These are phyloP conservation scores for Leucocoprinus birnbaumii DNA, from an alignment of 768 basidiomycete species.

Conservation along the genomic window DNA sequence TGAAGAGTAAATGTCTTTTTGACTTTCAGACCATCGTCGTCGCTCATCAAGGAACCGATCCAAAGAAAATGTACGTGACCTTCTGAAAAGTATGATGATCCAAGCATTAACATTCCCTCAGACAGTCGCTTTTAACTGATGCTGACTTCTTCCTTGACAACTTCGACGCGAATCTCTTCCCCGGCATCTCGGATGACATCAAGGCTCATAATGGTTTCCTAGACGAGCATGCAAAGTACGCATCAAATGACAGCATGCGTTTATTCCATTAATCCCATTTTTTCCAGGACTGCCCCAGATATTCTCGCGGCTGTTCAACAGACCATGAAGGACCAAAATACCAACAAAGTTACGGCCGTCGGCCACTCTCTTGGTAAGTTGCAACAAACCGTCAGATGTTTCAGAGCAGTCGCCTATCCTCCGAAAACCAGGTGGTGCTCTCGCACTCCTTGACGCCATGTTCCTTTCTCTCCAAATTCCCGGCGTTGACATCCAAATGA, in stretches of 20 bases:
- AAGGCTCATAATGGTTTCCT: slow-evolving; percentile 54
- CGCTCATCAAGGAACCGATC: slow-evolving; percentile 27
- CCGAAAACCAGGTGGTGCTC: slow-evolving; percentile 45
- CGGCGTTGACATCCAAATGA: slow-evolving; percentile 30
- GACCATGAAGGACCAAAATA: slow-evolving; percentile 10
- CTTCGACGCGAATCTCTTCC: slow-evolving; percentile 50
- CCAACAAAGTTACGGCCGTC: slow-evolving; percentile 37
- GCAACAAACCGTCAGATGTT: background rate
- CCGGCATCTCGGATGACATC: slow-evolving; percentile 43
- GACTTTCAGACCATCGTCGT: slow-evolving; percentile 30
- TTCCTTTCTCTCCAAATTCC: slow-evolving; percentile 48
- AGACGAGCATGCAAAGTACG: slow-evolving; percentile 39
- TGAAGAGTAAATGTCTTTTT: background rate
- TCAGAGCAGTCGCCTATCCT: slow-evolving; percentile 16
- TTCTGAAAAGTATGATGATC: too few species aligned
- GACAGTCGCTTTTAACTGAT: slow-evolving; percentile 50
- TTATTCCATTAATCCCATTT: background rate
- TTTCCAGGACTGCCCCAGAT: slow-evolving; percentile 31
- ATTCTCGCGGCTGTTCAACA: slow-evolving; percentile 24
- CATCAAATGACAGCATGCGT: background rate
- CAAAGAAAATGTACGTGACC: slow-evolving; percentile 13
- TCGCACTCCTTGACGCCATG: slow-evolving; percentile 49
- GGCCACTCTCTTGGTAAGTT: slow-evolving; percentile 19
- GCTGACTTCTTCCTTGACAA: slow-evolving; percentile 32
- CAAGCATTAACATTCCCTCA: slow-evolving; percentile 16